Percentiles rank a stretch among this genome's conserved stretches.
Conservation (phyloP, 2,329 filamentous ascomycete species). For the Penicillium sp. region DNA sequence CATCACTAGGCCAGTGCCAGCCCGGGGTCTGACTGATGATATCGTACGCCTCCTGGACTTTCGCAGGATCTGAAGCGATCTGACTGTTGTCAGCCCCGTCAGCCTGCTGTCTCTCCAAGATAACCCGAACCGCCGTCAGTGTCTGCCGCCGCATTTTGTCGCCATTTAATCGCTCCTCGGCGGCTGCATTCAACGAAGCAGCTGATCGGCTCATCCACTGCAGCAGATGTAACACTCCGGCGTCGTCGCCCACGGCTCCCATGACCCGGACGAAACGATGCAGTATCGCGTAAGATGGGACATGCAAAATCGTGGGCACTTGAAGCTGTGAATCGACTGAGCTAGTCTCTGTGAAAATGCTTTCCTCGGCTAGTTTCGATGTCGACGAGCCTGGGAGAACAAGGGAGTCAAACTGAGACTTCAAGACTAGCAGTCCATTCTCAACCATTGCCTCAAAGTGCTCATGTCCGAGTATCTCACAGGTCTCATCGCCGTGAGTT, state of each 20-base stretch:
- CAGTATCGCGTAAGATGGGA: constrained; percentile 41
- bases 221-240: constrained; percentile 43
- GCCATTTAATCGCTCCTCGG: constrained; percentile 41
- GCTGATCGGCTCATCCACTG: constrained; percentile 45
- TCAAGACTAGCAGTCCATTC: constrained; percentile 35
- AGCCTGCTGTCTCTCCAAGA: constrained; percentile 40
- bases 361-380: constrained; percentile 24
- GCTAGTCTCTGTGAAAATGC: constrained; percentile 12
- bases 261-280: constrained; percentile 47
- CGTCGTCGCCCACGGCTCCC: constrained; percentile 42
- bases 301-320: constrained; percentile 36
- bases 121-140: constrained; percentile 43
- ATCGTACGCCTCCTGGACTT: constrained; percentile 38
- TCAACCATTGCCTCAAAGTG: constrained; percentile 34
- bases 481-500: not conserved
- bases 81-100: constrained; percentile 7
- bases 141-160: constrained; percentile 41
- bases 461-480: constrained; percentile 7
- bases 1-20: constrained; percentile 47
- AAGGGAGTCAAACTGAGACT: constrained; percentile 38
- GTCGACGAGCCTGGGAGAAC: constrained; percentile 32
- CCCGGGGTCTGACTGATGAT: constrained; percentile 36
- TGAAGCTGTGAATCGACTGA: constrained; percentile 16
- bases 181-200: constrained; percentile 34
- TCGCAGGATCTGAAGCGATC: constrained; percentile 28